Evolutionary conservation across 108 stramenopile genomes (phyloP).

Genomic region (Hondaea fermentalgiana): DNA sequence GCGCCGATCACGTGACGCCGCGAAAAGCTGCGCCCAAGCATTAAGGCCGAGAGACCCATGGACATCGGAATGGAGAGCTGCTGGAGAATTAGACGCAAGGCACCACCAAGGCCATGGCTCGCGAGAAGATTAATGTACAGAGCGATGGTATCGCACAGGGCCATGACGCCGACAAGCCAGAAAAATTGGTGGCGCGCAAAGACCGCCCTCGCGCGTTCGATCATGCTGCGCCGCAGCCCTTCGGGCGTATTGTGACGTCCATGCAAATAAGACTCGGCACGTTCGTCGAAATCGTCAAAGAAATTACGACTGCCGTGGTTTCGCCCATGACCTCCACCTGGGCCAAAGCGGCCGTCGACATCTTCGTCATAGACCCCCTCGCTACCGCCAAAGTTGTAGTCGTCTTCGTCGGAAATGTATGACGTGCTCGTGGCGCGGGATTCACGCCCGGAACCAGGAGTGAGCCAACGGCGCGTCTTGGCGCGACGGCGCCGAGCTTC

Average conservation of each 20-base stretch:
- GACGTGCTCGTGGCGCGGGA: background rate
- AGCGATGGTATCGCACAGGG: background rate
- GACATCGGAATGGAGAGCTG: conserved; percentile 8
- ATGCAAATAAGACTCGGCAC: no score
- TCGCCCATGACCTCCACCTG: no score
- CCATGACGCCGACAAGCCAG: background rate
- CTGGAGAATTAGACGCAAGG: background rate
- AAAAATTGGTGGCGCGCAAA: background rate
- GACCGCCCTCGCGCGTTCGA: background rate
- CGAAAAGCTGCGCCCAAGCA: background rate
- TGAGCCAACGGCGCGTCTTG: background rate
- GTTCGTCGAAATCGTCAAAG: no score
- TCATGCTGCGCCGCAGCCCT: background rate
- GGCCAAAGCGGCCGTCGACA: background rate
- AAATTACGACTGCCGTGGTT: no score
- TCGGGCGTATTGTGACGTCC: background rate
- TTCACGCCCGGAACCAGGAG: background rate
- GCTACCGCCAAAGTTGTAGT: background rate
- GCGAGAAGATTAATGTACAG: conserved; percentile 13
- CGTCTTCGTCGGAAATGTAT: background rate
- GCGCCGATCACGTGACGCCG: background rate
- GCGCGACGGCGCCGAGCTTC: background rate
- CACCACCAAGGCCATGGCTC: background rate
- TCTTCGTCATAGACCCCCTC: background rate
- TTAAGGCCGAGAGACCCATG: background rate